These are phyloP conservation scores for Talaromyces sp. DNA, from an alignment of 2,329 filamentous ascomycete genomes.

Conservation along the genomic window DNA sequence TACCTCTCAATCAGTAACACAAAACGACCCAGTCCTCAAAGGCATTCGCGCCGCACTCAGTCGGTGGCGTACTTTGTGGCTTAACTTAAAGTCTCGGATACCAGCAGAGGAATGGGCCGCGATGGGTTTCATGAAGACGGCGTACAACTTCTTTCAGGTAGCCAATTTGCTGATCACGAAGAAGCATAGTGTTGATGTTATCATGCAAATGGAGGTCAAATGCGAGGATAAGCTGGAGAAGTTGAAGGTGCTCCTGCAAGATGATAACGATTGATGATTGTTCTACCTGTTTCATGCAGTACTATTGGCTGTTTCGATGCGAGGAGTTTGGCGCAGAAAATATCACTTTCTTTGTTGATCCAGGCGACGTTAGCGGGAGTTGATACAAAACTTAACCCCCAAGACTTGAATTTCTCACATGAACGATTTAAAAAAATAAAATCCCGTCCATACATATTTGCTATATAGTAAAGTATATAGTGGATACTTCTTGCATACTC, in stretches of 20 bases:
- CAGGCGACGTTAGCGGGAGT: not conserved
- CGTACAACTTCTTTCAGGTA: slow-evolving; percentile 44
- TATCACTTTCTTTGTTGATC: not conserved
- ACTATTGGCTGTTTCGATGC: not conserved
- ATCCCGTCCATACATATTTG: too few relatives aligned
- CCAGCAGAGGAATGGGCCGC: slow-evolving; percentile 37
- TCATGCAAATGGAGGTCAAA: slow-evolving; percentile 45
- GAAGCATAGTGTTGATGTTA: slow-evolving; percentile 42
- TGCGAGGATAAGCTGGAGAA: slow-evolving; percentile 44
- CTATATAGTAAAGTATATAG: not conserved
- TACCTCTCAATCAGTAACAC: slow-evolving; percentile 17
- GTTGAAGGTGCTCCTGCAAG: slow-evolving; percentile 38
- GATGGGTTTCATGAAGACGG: slow-evolving; percentile 44
- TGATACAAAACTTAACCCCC: not conserved
- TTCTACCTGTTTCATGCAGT: not conserved
- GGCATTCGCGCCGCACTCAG: slow-evolving; percentile 35
- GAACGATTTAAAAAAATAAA: too few relatives aligned
- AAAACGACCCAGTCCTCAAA: slow-evolving; percentile 30
- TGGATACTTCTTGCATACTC: not conserved
- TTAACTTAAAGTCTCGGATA: slow-evolving; percentile 30
- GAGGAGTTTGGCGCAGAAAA: not conserved
- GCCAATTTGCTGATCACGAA: slow-evolving; percentile 42
- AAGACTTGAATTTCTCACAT: not conserved
- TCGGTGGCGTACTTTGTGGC: slow-evolving; percentile 41
- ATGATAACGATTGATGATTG: slow-evolving; percentile 31